These are phyloP conservation scores for Macroventuria anomochaeta DNA, from an alignment of 2,329 filamentous ascomycete genomes.

Conservation along the genomic window DNA sequence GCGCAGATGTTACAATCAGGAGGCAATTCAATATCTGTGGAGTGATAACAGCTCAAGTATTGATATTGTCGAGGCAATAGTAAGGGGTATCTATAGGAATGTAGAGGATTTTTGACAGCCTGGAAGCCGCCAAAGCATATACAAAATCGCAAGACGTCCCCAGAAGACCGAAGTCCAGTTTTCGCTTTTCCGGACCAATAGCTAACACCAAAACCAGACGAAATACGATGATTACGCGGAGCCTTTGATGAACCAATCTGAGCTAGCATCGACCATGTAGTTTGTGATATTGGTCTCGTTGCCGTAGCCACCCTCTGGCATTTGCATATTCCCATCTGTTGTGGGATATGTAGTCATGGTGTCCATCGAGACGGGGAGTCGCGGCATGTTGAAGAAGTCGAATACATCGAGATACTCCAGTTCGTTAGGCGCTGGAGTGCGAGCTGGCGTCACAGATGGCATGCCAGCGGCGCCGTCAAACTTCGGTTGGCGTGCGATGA, in stretches of 20 bases:
- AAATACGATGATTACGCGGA: conserved; percentile 12
- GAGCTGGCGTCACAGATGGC: conserved; percentile 60
- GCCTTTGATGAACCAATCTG: conserved; percentile 69
- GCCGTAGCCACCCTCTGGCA: conserved; percentile 37
- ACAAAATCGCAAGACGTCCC: neutral
- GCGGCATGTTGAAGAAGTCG: conserved; percentile 91
- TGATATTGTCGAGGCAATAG: conserved; percentile 5
- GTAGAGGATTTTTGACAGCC: conserved; percentile 2
- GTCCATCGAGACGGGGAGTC: conserved; percentile 61
- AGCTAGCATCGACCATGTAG: conserved; percentile 75
- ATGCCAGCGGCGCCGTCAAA: conserved; percentile 44
- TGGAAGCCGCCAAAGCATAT: conserved; percentile 2
- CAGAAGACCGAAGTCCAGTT: neutral
- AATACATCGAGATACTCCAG: conserved; percentile 92
- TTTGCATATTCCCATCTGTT: conserved; percentile 35
- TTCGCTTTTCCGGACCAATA: conserved; percentile 1
- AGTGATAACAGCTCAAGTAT: neutral
- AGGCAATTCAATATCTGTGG: no score
- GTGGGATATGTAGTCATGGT: conserved; percentile 39
- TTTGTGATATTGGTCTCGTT: conserved; percentile 81
- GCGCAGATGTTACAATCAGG: no score
- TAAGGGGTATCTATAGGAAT: conserved; percentile 20
- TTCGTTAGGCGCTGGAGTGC: conserved; percentile 78
- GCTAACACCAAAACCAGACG: neutral
- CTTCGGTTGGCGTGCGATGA: conserved; percentile 81